These are phyloP conservation scores for Mercurialis annua DNA, from an alignment of 345 rosid genomes.

Conservation along the genomic window DNA sequence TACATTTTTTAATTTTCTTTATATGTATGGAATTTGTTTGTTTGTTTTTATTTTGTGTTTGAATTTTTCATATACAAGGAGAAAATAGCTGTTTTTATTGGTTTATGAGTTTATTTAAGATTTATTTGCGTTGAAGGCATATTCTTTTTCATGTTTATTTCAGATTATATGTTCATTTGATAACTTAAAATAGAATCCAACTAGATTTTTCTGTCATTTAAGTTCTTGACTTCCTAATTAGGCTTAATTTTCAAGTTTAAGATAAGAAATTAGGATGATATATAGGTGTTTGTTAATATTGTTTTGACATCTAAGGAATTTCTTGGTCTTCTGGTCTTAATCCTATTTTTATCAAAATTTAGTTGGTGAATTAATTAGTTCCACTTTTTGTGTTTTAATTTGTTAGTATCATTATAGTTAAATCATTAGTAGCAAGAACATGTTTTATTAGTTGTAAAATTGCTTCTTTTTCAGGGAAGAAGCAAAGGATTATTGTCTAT, in stretches of 20 bases:
- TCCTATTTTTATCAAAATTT: background rate
- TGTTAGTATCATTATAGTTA: no score
- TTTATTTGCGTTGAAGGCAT: background rate
- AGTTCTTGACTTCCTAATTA: background rate
- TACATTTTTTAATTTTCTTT: slow-evolving; percentile 12
- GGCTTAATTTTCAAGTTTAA: background rate
- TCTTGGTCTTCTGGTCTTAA: background rate
- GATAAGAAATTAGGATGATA: background rate
- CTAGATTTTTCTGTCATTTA: background rate
- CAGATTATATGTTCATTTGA: background rate
- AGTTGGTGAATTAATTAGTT: no score
- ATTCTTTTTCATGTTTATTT: background rate
- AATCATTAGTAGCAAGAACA: background rate
- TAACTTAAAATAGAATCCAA: background rate
- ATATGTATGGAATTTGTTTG: background rate
- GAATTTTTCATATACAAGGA: background rate
- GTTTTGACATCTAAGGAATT: background rate
- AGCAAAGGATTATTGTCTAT: slow-evolving; percentile 26
- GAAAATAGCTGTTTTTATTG: background rate
- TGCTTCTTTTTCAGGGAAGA: slow-evolving; percentile 35
- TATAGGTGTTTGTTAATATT: background rate
- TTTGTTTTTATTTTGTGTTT: background rate
- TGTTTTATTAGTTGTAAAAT: background rate
- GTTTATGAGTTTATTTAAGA: background rate
- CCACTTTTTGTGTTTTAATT: no score